A percentile compares a stretch with the other conserved stretches of the same genome.
Evolutionary conservation across 306 rosid genomes (phyloP).

Genomic region (Fagus crenata): DNA sequence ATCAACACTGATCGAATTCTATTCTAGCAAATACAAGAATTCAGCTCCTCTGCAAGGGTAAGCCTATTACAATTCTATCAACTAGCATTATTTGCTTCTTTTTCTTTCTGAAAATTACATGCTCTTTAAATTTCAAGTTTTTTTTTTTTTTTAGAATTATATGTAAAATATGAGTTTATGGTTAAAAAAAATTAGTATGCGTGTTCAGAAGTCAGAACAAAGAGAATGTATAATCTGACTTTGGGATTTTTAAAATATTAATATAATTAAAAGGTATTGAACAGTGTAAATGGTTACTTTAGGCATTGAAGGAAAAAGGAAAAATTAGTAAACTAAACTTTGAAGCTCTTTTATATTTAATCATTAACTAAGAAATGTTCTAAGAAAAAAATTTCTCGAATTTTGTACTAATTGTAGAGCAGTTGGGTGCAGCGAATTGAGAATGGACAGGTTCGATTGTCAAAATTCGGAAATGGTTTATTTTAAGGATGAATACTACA

Average conservation of each 20-base stretch:
- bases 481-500: conserved; percentile 12
- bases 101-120: background rate
- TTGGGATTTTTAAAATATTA: no score
- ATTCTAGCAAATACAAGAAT: conserved; percentile 65
- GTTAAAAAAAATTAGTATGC: no score
- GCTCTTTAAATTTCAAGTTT: background rate
- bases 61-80: conserved; percentile 3
- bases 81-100: background rate
- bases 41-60: conserved; percentile 92
- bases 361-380: background rate
- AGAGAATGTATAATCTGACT: no score
- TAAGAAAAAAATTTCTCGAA: background rate
- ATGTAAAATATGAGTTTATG: no score
- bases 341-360: no score
- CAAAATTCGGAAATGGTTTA: conserved; percentile 23
- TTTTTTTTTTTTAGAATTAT: no score
- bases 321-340: no score
- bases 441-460: conserved; percentile 66
- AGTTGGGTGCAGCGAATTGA: conserved; percentile 95
- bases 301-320: background rate
- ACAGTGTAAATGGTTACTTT: no score
- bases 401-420: conserved; percentile 36
- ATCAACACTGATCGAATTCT: conserved; percentile 62
- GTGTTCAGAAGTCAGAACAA: no score
- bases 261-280: no score